Base-by-base conservation (phyloP, 2,329 filamentous ascomycete genomes). In the Cordyceps tenuipes region DNA sequence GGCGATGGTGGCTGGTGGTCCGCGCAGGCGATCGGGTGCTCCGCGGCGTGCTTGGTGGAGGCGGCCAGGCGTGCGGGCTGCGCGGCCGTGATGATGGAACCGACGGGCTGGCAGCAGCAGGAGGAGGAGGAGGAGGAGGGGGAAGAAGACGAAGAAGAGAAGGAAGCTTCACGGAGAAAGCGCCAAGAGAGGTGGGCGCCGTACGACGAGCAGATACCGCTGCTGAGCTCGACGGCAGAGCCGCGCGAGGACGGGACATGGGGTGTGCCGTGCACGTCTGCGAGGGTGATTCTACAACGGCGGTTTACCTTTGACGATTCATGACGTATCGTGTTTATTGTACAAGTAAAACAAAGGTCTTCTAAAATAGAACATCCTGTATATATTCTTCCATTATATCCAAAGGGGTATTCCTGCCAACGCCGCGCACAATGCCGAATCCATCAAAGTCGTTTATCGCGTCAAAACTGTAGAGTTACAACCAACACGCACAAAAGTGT, bases 1-100 rank as follows among this genome's bases (percentile, higher is more conserved):
- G 79, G 82, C 58, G n/a, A n/a, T n/a, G 88, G 86, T 0, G 84
- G 84, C 63, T 86, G 89, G 62, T 91, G 88, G 82, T 91, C 87
- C 55, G 87, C 85, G 0, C 89, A 91, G 71, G 89, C 88, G 0
- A 70, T 92, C 13, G 79, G 82, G 21, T 79, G 79, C 61, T 86
- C 85, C 1, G 77, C 84, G n/a, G 79, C 88, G 2, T 73, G 77
- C 0, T 71, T 89, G 1, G 79, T 89, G 9, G 87, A 90, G 61
- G 78, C 82, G 2, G 78, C 81, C 2, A 66, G 67, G 41, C 75
- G 78, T 70, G 72, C 7, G 71, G 68, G 0, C 77, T 82, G 63
- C 26, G 70, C 67, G 21, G 73, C 80, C 5, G 71, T 79, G 3
- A 65, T 84, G 8, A 64, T 80, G 3, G 83, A 86, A 67, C 76